A percentile compares a stretch with the other conserved stretches of the same genome.
These are phyloP conservation scores for Hansenula lynferdii DNA, from an alignment of 1,139 yeast genomes.

Conservation along the genomic window DNA sequence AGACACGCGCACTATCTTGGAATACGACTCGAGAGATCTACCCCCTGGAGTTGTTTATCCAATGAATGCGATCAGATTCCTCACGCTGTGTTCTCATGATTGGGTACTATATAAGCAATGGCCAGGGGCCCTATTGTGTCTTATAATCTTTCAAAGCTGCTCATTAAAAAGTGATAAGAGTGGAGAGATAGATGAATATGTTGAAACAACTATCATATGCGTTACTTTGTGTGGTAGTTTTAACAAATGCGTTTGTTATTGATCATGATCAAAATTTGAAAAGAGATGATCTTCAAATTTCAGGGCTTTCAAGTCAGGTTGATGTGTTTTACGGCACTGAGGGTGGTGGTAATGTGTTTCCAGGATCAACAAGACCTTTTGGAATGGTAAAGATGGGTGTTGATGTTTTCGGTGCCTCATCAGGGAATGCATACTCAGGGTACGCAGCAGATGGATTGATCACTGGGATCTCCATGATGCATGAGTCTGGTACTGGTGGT, in stretches of 20 bases:
- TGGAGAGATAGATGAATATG: too few relatives aligned
- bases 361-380: slow-evolving; percentile 35
- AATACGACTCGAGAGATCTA: too few relatives aligned
- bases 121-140: too few relatives aligned
- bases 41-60: too few relatives aligned
- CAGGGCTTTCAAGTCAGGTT: slow-evolving; percentile 11
- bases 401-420: slow-evolving; percentile 25
- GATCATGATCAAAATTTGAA: background rate
- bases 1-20: too few relatives aligned
- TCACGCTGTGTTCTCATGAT: too few relatives aligned
- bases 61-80: too few relatives aligned
- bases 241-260: background rate
- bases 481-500: slow-evolving; percentile 38
- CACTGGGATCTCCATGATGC: slow-evolving; percentile 35
- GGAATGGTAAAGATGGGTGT: slow-evolving; percentile 38
- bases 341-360: slow-evolving; percentile 34
- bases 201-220: too few relatives aligned
- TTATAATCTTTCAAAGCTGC: too few relatives aligned
- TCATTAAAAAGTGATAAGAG: too few relatives aligned
- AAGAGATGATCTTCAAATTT: background rate
- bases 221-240: too few relatives aligned
- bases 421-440: slow-evolving; percentile 32
- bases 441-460: slow-evolving; percentile 30
- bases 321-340: slow-evolving; percentile 33
- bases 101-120: too few relatives aligned